phyloP scores from a whole-genome alignment of 2,329 filamentous ascomycete genomes.

The Pseudogymnoascus pannorum region DNA sequence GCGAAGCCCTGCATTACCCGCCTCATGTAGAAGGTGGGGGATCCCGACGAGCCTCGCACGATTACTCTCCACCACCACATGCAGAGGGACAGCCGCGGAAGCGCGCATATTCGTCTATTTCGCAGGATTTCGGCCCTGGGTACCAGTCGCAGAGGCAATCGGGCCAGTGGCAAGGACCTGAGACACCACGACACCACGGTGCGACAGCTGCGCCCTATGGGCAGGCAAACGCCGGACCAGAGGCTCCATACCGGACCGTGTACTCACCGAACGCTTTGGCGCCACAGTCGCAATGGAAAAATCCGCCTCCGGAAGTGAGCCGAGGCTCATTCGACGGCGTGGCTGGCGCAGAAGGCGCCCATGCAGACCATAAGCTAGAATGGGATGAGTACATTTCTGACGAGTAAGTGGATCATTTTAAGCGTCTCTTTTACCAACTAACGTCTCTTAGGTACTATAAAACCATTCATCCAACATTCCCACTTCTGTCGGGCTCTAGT shows the following conservation, averaged over 20 bases:
- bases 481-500: conserved; percentile 54
- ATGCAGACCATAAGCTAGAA: conserved; percentile 29
- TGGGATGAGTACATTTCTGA: conserved; percentile 40
- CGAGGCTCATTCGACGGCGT: conserved; percentile 24
- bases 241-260: conserved; percentile 19
- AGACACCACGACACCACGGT: conserved; percentile 19
- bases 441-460: conserved; percentile 50
- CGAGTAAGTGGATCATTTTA: conserved; percentile 25
- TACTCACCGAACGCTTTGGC: conserved; percentile 28
- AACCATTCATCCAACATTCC: conserved; percentile 59
- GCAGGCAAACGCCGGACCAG: background rate
- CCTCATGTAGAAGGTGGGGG: conserved; percentile 31
- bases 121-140: conserved; percentile 35
- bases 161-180: conserved; percentile 20
- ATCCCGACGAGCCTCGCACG: conserved; percentile 39
- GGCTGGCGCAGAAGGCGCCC: conserved; percentile 20
- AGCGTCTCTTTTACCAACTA: conserved; percentile 15
- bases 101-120: conserved; percentile 40
- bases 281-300: conserved; percentile 25
- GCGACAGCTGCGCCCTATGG: conserved; percentile 14
- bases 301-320: conserved; percentile 22
- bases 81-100: conserved; percentile 34
- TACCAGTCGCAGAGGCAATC: conserved; percentile 30
- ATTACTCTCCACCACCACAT: conserved; percentile 44
- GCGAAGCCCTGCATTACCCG: conserved; percentile 38